A percentile compares a stretch with the other conserved stretches of the same genome.
These are phyloP conservation scores for Rhododendron vialii DNA, from an alignment of 148 eudicot species.

Conservation along the genomic window DNA sequence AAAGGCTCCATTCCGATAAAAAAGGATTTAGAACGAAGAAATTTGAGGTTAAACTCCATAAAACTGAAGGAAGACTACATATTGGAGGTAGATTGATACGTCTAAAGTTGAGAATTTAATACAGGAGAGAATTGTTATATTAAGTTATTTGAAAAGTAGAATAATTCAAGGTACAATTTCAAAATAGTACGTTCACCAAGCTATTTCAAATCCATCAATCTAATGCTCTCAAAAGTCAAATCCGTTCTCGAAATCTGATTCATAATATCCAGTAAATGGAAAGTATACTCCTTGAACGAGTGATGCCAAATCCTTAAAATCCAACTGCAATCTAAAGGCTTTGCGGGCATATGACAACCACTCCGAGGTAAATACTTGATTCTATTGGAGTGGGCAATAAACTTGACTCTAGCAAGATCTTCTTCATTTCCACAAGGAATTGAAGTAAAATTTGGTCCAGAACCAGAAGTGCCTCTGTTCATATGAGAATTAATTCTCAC, in stretches of 20 bases:
- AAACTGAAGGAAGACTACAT: not conserved
- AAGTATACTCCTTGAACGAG: not conserved
- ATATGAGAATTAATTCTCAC: slow-evolving; percentile 32
- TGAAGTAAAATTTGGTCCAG: not conserved
- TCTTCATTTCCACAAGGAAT: not conserved
- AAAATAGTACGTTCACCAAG: not conserved
- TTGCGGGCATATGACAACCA: not conserved
- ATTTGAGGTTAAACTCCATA: not conserved
- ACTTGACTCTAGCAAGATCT: not conserved
- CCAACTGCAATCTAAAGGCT: not conserved
- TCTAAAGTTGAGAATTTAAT: not conserved
- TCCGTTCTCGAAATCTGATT: not conserved
- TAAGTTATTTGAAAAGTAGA: not conserved
- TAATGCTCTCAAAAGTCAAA: not conserved
- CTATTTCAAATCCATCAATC: not conserved
- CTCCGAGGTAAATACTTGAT: not conserved
- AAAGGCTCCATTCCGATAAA: not conserved
- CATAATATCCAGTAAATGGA: not conserved
- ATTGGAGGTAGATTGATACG: not conserved
- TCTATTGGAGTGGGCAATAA: not conserved
- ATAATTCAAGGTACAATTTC: not conserved
- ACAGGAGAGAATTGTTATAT: not conserved
- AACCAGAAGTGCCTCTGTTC: slow-evolving; percentile 2
- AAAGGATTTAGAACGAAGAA: not conserved
- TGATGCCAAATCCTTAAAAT: not conserved